phyloP scores from a whole-genome alignment of 2,329 filamentous ascomycete genomes.

The Alternaria dauci region DNA sequence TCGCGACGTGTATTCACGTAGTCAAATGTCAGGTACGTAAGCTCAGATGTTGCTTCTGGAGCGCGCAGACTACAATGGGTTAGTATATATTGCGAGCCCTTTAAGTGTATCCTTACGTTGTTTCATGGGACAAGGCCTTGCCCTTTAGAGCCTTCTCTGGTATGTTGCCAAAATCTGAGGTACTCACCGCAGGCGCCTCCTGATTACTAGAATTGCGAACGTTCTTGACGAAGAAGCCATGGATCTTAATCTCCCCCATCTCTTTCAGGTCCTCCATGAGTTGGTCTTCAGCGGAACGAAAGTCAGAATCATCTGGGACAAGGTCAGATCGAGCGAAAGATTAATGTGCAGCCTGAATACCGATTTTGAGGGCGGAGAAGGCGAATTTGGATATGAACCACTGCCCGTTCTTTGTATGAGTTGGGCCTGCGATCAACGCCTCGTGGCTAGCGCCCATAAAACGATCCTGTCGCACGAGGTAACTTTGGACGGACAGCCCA shows the following conservation, averaged over 20 bases:
- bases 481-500: not conserved
- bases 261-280: not conserved
- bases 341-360: too few relatives aligned
- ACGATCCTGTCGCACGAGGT: not conserved
- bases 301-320: not conserved
- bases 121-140: conserved; percentile 21
- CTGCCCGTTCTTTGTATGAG: not conserved
- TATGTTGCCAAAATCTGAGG: conserved; percentile 4
- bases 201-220: not conserved
- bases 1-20: too few relatives aligned
- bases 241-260: not conserved
- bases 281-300: not conserved
- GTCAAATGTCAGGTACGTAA: too few relatives aligned
- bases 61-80: not conserved
- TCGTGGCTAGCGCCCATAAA: not conserved
- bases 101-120: conserved; percentile 4
- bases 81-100: not conserved
- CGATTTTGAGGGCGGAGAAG: too few relatives aligned
- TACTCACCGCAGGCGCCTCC: not conserved
- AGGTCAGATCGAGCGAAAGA: not conserved
- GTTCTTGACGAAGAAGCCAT: not conserved
- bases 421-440: not conserved
- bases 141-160: conserved; percentile 38
- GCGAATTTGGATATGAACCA: too few relatives aligned
- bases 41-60: too few relatives aligned